phyloP scores from a whole-genome alignment of 371 early-diverging fungal species.

The Batrachochytrium dendrobatidis region DNA sequence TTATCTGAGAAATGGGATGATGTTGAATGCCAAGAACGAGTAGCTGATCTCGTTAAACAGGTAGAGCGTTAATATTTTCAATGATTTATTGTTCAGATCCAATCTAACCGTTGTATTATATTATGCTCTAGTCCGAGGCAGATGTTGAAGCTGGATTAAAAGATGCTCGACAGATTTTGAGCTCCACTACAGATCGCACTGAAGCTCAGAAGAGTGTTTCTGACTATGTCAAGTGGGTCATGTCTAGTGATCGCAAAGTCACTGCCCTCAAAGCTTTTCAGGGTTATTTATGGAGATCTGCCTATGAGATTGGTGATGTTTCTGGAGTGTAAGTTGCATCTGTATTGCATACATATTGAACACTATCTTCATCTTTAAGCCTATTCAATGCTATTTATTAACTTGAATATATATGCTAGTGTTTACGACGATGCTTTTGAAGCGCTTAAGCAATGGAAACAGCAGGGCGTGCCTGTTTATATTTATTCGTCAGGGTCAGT shows the following conservation, averaged over 20 bases:
- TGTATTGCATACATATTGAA: neutral
- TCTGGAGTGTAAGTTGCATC: slow-evolving; percentile 58
- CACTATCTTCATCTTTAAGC: neutral
- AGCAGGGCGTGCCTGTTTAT: slow-evolving; percentile 57
- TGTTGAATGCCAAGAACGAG: slow-evolving; percentile 45
- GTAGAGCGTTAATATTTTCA: slow-evolving; percentile 29
- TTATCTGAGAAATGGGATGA: slow-evolving; percentile 57
- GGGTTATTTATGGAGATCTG: slow-evolving; percentile 89
- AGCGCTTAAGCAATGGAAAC: slow-evolving; percentile 61
- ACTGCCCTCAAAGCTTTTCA: slow-evolving; percentile 86
- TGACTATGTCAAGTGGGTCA: slow-evolving; percentile 66
- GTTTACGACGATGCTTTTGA: slow-evolving; percentile 80
- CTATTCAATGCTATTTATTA: neutral
- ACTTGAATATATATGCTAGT: slow-evolving; percentile 28
- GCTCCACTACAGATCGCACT: neutral
- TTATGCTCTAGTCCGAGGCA: slow-evolving; percentile 42
- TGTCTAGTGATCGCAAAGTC: slow-evolving; percentile 74
- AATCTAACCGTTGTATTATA: neutral
- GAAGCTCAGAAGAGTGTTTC: slow-evolving; percentile 16
- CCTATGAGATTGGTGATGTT: slow-evolving; percentile 68
- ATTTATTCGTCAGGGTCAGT: slow-evolving; percentile 94
- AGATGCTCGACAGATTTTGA: slow-evolving; percentile 32
- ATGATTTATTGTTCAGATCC: neutral
- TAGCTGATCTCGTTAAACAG: slow-evolving; percentile 65
- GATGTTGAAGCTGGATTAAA: slow-evolving; percentile 45